These are phyloP conservation scores for Phytophthora capsici DNA, from an alignment of 352 stramenopile genomes.

Conservation along the genomic window DNA sequence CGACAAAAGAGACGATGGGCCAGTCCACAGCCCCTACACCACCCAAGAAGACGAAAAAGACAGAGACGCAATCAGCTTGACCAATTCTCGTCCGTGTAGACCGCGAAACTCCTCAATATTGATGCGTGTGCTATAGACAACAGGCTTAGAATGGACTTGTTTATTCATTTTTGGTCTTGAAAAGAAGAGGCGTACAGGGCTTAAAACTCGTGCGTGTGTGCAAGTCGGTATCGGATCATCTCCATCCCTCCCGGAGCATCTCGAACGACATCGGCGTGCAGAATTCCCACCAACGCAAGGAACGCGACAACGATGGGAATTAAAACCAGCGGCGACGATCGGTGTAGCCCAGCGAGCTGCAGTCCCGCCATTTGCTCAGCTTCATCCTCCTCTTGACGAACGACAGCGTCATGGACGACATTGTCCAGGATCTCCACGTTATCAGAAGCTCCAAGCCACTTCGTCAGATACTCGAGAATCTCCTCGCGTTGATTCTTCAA, in stretches of 20 bases:
- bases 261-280: conserved; percentile 62
- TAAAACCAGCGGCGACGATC: conserved; percentile 72
- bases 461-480: conserved; percentile 69
- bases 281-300: conserved; percentile 52
- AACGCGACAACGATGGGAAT: conserved; percentile 68
- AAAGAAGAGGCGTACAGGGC: conserved; percentile 5
- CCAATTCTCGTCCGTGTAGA: conserved; percentile 12
- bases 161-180: conserved; percentile 22
- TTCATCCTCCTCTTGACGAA: conserved; percentile 22
- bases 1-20: conserved; percentile 73
- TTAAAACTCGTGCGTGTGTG: conserved; percentile 39
- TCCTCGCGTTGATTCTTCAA: conserved; percentile 71
- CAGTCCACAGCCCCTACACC: conserved; percentile 49
- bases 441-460: conserved; percentile 52
- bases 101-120: conserved; percentile 24
- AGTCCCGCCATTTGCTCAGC: conserved; percentile 30
- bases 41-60: conserved; percentile 34
- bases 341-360: conserved; percentile 37
- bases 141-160: conserved; percentile 22
- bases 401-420: conserved; percentile 15
- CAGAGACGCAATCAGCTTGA: conserved; percentile 31
- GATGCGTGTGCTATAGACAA: conserved; percentile 35
- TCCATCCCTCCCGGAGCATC: conserved; percentile 45
- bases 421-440: conserved; percentile 15
- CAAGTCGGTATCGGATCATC: conserved; percentile 50